Evolutionary conservation across 2,329 filamentous ascomycete genomes (phyloP), one percentile per base, ranked within the genome.

Genomic region (Exophiala aquamarina): DNA sequence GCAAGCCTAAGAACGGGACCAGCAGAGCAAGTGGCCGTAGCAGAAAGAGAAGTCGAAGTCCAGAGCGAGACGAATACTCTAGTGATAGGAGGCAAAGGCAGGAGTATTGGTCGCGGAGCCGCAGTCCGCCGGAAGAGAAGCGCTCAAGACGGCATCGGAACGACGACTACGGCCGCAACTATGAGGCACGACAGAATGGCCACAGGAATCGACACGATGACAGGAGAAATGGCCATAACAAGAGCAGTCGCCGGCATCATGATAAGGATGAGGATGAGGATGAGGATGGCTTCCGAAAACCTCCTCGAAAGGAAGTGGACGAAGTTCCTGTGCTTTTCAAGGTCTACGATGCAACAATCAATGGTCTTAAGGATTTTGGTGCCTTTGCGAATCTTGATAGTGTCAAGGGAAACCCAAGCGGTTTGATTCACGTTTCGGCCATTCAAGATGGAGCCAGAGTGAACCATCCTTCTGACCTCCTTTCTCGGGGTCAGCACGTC

Each of bases 351-450:
- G 93, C 93, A 1, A 84, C 85, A 61, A 88, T 97, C 11, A 96
- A 89, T 0, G 90, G 91, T 0, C 77, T 98, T 44, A 97, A 96
- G 61, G 89, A 96, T 52, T 98, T 97, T 69, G 93, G 93, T 9
- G 90, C 84, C 1, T 98, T 98, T 67, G 90, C 97, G 48, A 95
- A 94, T 58, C 66, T 98, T n/a, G 80, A 85, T 57, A 87, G 90
- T 14, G 86, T 98, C 1, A 83, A 78, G 59, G 92, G 91, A 37
- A 94, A 90, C 66, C 86, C 94, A 1, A 91, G 96, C 63, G 93
- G 93, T 0, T 74, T 98, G 55, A 92, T 98, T 1, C 93, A 98
- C 64, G 83, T 98, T 20, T 96, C 92, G 18, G 87, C 89, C 17
- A 86, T 98, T 67, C 81, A 85, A 40, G 84, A 91, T 49, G 88